Conservation (phyloP, 2,329 filamentous ascomycete species). For the Aschersonia sp. region DNA sequence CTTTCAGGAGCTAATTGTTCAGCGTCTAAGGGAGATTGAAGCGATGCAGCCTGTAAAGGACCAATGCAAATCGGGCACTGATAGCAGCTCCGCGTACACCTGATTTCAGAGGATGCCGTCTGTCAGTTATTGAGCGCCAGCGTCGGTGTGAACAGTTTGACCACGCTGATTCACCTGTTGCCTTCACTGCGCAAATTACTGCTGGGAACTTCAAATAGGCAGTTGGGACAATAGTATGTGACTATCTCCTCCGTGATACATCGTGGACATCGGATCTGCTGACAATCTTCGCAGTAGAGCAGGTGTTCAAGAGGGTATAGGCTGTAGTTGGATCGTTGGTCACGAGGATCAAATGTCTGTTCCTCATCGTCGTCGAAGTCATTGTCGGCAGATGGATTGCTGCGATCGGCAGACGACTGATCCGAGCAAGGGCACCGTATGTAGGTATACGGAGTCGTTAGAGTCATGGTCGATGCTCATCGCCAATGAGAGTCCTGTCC, state of each 20-base stretch:
- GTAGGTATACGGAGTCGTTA: constrained; percentile 46
- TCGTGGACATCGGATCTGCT: constrained; percentile 84
- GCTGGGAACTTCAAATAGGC: constrained; percentile 88
- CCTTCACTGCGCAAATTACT: constrained; percentile 86
- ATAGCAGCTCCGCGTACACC: constrained; percentile 89
- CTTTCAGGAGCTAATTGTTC: constrained; percentile 27
- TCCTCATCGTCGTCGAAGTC: constrained; percentile 52
- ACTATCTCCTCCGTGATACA: constrained; percentile 90
- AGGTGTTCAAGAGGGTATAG: constrained; percentile 88
- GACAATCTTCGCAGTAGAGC: constrained; percentile 93
- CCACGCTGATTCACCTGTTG: constrained; percentile 51
- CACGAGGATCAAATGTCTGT: constrained; percentile 71
- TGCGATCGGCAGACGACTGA: constrained; percentile 18
- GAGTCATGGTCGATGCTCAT: constrained; percentile 24
- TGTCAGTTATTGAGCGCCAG: not conserved
- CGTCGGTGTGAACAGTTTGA: not conserved
- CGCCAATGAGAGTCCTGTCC: not conserved
- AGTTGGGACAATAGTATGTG: constrained; percentile 89
- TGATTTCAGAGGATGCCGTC: constrained; percentile 18
- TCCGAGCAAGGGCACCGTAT: constrained; percentile 53
- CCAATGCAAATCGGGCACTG: constrained; percentile 83
- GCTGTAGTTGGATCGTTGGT: constrained; percentile 75
- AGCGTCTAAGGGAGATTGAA: constrained; percentile 41
- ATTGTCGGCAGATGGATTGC: constrained; percentile 13
- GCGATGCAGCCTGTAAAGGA: constrained; percentile 58